These are phyloP conservation scores for Colletotrichum lini DNA, from an alignment of 2,329 filamentous ascomycete genomes.

Conservation along the genomic window DNA sequence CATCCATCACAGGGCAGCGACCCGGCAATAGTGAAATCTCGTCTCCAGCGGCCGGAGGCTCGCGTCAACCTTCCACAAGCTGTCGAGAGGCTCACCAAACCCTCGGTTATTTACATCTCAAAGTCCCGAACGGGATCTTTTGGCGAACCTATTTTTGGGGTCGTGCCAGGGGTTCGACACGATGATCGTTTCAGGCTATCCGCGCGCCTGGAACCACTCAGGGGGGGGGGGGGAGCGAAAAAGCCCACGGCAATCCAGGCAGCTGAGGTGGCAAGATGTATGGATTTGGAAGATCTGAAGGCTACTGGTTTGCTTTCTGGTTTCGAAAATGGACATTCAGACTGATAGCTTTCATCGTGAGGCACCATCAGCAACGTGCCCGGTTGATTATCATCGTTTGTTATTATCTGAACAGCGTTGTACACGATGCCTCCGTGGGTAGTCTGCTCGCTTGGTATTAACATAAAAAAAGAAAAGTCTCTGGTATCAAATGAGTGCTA, in stretches of 20 bases:
- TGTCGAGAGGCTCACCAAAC: background rate
- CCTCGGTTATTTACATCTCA: background rate
- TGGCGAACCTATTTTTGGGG: constrained; percentile 6
- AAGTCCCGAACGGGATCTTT: background rate
- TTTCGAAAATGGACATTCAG: too few relatives aligned
- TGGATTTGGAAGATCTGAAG: too few relatives aligned
- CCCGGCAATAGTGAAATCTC: background rate
- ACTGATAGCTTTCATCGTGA: background rate
- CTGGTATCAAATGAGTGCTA: background rate
- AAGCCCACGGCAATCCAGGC: too few relatives aligned
- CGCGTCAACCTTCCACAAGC: background rate
- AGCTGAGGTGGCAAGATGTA: too few relatives aligned
- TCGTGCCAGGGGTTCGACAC: background rate
- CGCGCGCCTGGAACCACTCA: background rate
- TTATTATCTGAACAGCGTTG: constrained; percentile 1
- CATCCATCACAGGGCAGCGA: background rate
- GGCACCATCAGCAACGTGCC: too few relatives aligned
- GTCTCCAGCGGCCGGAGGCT: background rate
- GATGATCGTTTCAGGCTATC: constrained; percentile 8
- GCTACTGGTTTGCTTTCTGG: too few relatives aligned
- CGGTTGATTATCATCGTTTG: background rate
- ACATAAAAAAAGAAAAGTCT: background rate
- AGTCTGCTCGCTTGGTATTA: background rate
- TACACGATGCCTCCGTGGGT: background rate
- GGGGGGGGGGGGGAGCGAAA: too few relatives aligned